Base-by-base conservation (phyloP, 805 yeast species). In the Candida ipomoeae region DNA sequence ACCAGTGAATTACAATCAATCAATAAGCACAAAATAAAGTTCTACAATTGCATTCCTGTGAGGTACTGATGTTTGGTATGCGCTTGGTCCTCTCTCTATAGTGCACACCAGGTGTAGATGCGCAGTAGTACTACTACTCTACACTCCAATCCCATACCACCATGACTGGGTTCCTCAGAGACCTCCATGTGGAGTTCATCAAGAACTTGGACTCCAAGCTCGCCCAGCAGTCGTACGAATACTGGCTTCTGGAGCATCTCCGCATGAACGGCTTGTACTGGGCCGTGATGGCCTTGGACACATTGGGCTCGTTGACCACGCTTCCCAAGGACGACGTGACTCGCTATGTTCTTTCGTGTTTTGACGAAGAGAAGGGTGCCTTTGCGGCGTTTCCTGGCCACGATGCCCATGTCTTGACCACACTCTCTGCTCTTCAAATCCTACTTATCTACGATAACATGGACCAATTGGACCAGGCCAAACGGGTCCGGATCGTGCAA, bases 261-360 rank as follows among this genome's bases (percentile, higher is more conserved):
- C 77, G 97, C 32, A 68, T 94, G 75, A 89, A 88, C 60, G 99
- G 98, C 1, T 76, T 94, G 0, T 94, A 94, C 65, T 94, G 99
- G 99, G 98, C 97, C 0, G 71, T 89, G 2, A 85, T 87, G 15
- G 89, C 97, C 0, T 66, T 91, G 32, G 79, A 79, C 45, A 67
- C 85, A 1, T 63, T 92, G 67, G 74, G 78, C 29, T 71, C 83
- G 2, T 67, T 75, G 33, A 65, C 66, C 26, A 79, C 82, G 0
- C 78, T 92, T 50, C 74, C 83, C n/a, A 72, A 75, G 48, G 68
- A 74, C 1, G 87, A 85, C 6, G 81, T 92, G 13, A 66, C 87
- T 1, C 67, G 73, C n/a, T 94, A 84, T 64, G 87, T 92, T 3
- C 48, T 80, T 58, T 69, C 75, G 13, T 92, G 98, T 63, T 83